These are phyloP conservation scores for Nyssa sinensis DNA, from an alignment of 148 eudicot species.

Conservation along the genomic window DNA sequence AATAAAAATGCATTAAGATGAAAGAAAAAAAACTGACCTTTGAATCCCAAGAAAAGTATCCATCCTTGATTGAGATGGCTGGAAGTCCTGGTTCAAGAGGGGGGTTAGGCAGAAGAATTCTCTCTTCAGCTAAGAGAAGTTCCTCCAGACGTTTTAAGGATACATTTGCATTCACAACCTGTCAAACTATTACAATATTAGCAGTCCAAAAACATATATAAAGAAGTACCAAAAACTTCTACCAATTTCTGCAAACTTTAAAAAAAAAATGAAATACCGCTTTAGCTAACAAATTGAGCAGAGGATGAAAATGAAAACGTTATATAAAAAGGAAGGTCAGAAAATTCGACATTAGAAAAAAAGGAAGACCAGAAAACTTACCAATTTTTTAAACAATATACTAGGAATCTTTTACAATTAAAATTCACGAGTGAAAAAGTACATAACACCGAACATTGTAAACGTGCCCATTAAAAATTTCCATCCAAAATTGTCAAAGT, in stretches of 20 bases:
- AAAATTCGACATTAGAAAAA: too few relatives aligned
- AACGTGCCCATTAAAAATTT: too few relatives aligned
- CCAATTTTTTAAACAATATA: too few relatives aligned
- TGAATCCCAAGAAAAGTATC: constrained; percentile 88
- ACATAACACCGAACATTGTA: background rate
- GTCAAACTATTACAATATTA: constrained; percentile 9
- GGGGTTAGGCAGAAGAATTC: constrained; percentile 78
- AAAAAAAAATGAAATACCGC: too few relatives aligned
- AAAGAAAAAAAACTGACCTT: constrained; percentile 44
- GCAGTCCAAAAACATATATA: background rate
- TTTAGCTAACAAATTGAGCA: too few relatives aligned
- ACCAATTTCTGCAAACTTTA: too few relatives aligned
- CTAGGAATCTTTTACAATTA: too few relatives aligned
- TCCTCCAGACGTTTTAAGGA: constrained; percentile 92
- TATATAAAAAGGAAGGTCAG: too few relatives aligned
- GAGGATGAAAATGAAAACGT: too few relatives aligned
- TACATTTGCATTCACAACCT: constrained; percentile 93
- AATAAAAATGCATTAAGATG: background rate
- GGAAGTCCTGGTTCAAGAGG: constrained; percentile 77
- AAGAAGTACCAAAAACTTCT: background rate
- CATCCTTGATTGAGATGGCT: constrained; percentile 76
- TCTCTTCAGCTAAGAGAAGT: constrained; percentile 85
- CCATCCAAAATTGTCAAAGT: background rate
- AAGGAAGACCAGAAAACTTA: too few relatives aligned
- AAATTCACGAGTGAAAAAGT: too few relatives aligned